These are phyloP conservation scores for Trifolium repens DNA, from an alignment of 306 rosid species.

Conservation along the genomic window DNA sequence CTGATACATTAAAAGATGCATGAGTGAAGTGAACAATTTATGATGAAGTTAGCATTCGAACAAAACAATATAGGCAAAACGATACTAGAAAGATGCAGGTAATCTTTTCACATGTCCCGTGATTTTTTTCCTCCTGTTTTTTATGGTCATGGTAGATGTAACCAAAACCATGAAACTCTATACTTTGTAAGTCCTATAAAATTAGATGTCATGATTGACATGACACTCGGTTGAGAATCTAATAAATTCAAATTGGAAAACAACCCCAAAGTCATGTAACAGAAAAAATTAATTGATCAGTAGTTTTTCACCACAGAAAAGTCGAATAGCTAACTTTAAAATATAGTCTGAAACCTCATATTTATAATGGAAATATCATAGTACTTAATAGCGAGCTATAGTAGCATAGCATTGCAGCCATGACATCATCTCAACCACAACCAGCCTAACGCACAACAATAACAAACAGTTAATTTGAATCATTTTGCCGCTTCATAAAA, in stretches of 20 bases:
- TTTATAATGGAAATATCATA: slow-evolving; percentile 9
- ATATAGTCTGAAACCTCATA: slow-evolving; percentile 11
- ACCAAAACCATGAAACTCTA: slow-evolving; percentile 21
- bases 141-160: not conserved
- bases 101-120: slow-evolving; percentile 4
- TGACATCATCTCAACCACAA: slow-evolving; percentile 4
- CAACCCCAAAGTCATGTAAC: not conserved
- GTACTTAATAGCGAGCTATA: not conserved
- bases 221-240: slow-evolving; percentile 20
- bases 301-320: slow-evolving; percentile 17
- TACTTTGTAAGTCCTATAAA: slow-evolving; percentile 14
- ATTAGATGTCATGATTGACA: slow-evolving; percentile 14
- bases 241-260: slow-evolving; percentile 15
- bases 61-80: slow-evolving; percentile 13
- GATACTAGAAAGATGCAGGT: slow-evolving; percentile 14
- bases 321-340: not conserved
- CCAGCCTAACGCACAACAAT: slow-evolving; percentile 1
- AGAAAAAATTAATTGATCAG: slow-evolving; percentile 8
- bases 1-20: slow-evolving; percentile 10
- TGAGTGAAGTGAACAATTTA: not conserved
- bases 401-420: slow-evolving; percentile 7
- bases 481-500: not conserved
- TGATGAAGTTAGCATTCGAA: slow-evolving; percentile 20
- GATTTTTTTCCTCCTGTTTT: not conserved
- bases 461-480: not conserved